Percentiles rank a stretch among this genome's conserved stretches.
Evolutionary conservation across 2,329 filamentous ascomycete species (phyloP).

Genomic region (Colletotrichum camelliae): DNA sequence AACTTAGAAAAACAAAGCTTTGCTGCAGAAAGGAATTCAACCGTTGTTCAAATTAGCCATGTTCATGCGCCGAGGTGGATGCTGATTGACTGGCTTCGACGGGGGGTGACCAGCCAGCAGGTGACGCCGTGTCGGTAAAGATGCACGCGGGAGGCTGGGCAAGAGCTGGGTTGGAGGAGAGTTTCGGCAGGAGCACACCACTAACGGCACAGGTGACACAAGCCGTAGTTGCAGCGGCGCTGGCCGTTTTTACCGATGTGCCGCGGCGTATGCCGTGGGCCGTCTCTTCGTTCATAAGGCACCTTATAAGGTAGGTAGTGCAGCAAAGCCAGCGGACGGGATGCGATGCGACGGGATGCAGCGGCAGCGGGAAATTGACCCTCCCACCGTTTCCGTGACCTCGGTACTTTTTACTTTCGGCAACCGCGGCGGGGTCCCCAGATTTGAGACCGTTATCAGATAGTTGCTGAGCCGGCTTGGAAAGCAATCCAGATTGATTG

Average conservation of each 20-base stretch:
- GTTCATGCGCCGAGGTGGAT: constrained; percentile 17
- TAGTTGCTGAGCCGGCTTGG: background rate
- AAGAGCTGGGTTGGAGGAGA: background rate
- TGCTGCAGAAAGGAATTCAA: background rate
- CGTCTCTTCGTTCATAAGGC: background rate
- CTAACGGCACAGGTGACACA: background rate
- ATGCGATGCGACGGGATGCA: background rate
- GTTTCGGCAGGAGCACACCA: background rate
- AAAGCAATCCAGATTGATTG: background rate
- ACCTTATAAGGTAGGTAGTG: background rate
- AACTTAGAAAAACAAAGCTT: background rate
- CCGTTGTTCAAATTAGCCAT: constrained; percentile 12
- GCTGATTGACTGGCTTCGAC: background rate
- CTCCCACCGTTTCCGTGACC: background rate
- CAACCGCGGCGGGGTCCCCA: constrained; percentile 6
- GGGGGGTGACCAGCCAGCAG: background rate
- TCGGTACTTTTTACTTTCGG: constrained; percentile 16
- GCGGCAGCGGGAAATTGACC: background rate
- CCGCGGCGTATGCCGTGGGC: background rate
- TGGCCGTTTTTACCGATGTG: background rate
- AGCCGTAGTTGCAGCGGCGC: background rate
- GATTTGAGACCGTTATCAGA: constrained; percentile 16
- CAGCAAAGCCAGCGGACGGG: background rate
- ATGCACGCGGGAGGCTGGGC: background rate
- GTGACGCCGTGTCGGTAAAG: background rate